Percentiles rank a stretch among this genome's conserved stretches.
phyloP scores from a whole-genome alignment of 2,329 filamentous ascomycete genomes.

The Alternaria viburni region DNA sequence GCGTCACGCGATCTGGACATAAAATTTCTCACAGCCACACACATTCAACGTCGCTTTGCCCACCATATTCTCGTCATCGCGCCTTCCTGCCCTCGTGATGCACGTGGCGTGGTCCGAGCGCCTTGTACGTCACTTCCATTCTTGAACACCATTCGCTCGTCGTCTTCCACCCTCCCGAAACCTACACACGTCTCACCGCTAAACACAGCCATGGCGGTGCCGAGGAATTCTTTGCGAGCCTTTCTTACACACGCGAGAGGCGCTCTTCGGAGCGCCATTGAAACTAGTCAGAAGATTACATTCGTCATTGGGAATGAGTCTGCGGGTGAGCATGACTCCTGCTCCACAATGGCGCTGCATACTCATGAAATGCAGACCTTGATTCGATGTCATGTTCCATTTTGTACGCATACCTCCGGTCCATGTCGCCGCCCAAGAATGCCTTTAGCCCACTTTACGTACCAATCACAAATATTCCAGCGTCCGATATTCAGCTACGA shows the following conservation, averaged over 20 bases:
- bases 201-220: constrained; percentile 46
- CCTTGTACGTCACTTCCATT: constrained; percentile 20
- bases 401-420: constrained; percentile 75
- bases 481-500: constrained; percentile 71
- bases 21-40: not conserved
- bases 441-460: constrained; percentile 65
- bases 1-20: not conserved
- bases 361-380: constrained; percentile 63
- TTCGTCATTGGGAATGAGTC: constrained; percentile 63
- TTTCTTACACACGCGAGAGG: constrained; percentile 56
- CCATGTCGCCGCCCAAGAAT: constrained; percentile 58
- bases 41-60: not conserved
- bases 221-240: constrained; percentile 54
- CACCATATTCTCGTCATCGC: not conserved
- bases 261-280: constrained; percentile 50
- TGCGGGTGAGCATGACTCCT: constrained; percentile 46
- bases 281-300: constrained; percentile 51
- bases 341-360: not conserved
- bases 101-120: constrained; percentile 21
- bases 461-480: constrained; percentile 74
- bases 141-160: constrained; percentile 1
- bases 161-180: constrained; percentile 2
- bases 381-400: constrained; percentile 80
- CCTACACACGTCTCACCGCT: constrained; percentile 17
- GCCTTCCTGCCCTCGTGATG: constrained; percentile 3